Percentiles rank a stretch among this genome's conserved stretches.
Conservation (phyloP, 352 stramenopile species). For the Globisporangium paroecandrum region DNA sequence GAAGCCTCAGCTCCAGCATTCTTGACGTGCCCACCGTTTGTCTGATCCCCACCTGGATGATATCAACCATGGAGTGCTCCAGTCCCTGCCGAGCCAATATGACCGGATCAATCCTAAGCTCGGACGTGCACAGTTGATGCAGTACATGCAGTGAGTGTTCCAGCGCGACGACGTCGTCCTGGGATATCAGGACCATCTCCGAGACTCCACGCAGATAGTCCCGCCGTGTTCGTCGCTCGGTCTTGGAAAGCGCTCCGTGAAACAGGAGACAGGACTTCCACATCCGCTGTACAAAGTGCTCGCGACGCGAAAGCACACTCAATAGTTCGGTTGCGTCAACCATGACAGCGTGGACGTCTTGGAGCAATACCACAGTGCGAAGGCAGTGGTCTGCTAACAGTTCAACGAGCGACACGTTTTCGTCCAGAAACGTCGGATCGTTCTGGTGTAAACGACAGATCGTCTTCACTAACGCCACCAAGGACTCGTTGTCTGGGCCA, state of each 20-base stretch:
- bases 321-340: constrained; percentile 12
- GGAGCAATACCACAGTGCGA: constrained; percentile 6
- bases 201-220: constrained; percentile 10
- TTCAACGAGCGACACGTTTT: background rate
- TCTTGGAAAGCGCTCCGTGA: background rate
- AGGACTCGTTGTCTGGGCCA: background rate
- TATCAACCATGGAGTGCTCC: constrained; percentile 6
- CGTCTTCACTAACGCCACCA: constrained; percentile 6
- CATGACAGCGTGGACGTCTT: constrained; percentile 7
- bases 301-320: background rate
- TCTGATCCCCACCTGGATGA: constrained; percentile 6
- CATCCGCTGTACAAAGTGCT: background rate
- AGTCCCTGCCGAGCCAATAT: background rate
- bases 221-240: background rate
- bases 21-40: constrained; percentile 6
- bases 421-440: background rate
- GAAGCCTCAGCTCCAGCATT: background rate
- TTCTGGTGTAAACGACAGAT: background rate
- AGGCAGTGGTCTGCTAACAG: constrained; percentile 6
- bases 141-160: constrained; percentile 2
- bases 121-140: constrained; percentile 2
- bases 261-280: constrained; percentile 3
- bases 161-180: background rate
- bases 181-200: background rate
- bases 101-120: constrained; percentile 4